phyloP scores from a whole-genome alignment of 495 filamentous ascomycete species.

The Penicillium flavigenum region DNA sequence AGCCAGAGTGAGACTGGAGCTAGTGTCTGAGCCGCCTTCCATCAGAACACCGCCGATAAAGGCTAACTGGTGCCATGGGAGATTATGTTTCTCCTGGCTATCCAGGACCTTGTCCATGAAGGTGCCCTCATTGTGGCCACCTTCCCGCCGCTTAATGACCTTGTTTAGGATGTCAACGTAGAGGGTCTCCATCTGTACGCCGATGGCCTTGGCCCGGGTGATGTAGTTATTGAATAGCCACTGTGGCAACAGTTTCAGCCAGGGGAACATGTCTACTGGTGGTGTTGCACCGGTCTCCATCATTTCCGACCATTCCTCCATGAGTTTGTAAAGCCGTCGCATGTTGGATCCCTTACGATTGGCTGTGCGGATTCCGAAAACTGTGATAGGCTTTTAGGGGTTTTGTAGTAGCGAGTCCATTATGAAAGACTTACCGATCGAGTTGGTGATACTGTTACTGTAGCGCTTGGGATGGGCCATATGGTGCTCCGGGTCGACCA shows the following conservation, averaged over 20 bases:
- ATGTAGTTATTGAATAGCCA: constrained; percentile 31
- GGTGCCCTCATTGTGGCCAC: constrained; percentile 14
- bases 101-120: constrained; percentile 49
- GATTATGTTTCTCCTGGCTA: constrained; percentile 33
- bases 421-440: not conserved
- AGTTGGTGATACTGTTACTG: not conserved
- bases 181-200: constrained; percentile 15
- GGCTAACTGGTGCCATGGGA: not conserved
- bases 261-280: constrained; percentile 50
- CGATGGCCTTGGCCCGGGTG: constrained; percentile 22
- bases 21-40: constrained; percentile 52
- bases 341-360: constrained; percentile 23
- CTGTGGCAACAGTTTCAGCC: constrained; percentile 42
- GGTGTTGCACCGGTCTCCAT: constrained; percentile 52
- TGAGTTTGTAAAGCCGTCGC: constrained; percentile 42
- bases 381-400: not conserved
- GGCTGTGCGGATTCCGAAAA: constrained; percentile 43
- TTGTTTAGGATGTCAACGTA: constrained; percentile 28
- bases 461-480: not conserved
- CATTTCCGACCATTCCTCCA: constrained; percentile 50
- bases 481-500: not conserved
- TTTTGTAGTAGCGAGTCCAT: constrained; percentile 4
- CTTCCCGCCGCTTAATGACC: constrained; percentile 15
- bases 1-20: constrained; percentile 32
- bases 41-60: constrained; percentile 40